These are phyloP conservation scores for Aspergillus phoenicis DNA, from an alignment of 2,329 filamentous ascomycete species.

Conservation along the genomic window DNA sequence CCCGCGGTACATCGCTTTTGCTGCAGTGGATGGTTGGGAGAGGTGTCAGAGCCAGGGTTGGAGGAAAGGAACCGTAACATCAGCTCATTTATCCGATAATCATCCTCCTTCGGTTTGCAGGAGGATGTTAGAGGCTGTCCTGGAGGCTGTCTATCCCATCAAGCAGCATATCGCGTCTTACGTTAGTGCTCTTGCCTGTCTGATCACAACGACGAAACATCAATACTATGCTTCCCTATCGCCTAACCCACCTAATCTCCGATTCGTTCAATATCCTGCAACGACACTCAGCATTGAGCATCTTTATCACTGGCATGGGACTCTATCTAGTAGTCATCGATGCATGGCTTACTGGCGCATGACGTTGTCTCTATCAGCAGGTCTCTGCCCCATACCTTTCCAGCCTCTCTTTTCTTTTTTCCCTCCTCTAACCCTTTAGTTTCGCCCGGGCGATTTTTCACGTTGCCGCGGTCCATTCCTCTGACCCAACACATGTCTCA, in stretches of 20 bases:
- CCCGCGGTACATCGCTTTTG: conserved; percentile 12
- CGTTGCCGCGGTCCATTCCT: neutral
- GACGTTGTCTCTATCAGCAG: neutral
- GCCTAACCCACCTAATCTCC: conserved; percentile 13
- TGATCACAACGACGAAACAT: neutral
- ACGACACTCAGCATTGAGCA: conserved; percentile 1
- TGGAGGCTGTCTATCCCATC: neutral
- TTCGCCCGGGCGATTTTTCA: neutral
- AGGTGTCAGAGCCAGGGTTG: conserved; percentile 5
- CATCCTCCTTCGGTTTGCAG: neutral
- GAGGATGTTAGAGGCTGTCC: neutral
- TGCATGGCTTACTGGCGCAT: neutral
- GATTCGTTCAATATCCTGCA: conserved; percentile 12
- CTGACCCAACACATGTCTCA: neutral
- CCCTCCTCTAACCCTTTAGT: neutral
- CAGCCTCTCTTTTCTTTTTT: neutral
- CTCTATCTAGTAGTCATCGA: neutral
- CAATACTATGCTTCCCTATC: neutral
- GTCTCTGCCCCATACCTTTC: neutral
- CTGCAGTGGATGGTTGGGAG: conserved; percentile 4
- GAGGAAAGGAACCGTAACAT: conserved; percentile 8
- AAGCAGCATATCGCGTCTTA: neutral
- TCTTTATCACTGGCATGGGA: neutral
- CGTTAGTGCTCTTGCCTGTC: neutral
- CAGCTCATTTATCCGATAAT: conserved; percentile 4